phyloP scores from a whole-genome alignment of 2,329 filamentous ascomycete genomes.

The Periconia macrospinosa region DNA sequence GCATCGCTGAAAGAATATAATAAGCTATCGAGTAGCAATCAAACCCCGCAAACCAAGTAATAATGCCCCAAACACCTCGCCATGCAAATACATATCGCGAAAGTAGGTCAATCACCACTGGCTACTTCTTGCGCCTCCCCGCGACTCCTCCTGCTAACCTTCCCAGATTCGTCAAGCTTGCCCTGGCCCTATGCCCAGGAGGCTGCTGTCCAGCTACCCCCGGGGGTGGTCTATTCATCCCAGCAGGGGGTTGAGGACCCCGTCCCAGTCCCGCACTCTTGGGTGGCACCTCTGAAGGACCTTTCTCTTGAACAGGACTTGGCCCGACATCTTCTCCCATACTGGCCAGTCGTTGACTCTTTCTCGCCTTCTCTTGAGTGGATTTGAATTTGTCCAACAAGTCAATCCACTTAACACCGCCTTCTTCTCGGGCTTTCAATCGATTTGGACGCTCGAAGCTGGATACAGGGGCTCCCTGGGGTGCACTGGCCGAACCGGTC shows the following conservation, averaged over 20 bases:
- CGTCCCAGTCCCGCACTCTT: constrained; percentile 23
- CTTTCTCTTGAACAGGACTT: constrained; percentile 31
- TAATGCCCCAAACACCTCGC: constrained; percentile 14
- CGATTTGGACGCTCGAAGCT: constrained; percentile 64
- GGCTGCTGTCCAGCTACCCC: constrained; percentile 13
- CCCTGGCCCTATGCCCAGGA: constrained; percentile 40
- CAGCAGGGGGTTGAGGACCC: constrained; percentile 24
- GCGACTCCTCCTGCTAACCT: constrained; percentile 47
- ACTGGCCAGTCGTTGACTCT: constrained; percentile 61
- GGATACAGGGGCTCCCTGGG: constrained; percentile 39
- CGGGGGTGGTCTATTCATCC: constrained; percentile 23
- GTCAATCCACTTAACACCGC: constrained; percentile 86
- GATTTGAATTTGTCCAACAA: constrained; percentile 91
- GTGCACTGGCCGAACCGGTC: constrained; percentile 37
- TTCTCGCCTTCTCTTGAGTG: constrained; percentile 83
- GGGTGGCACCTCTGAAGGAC: constrained; percentile 27
- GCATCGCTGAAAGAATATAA: constrained; percentile 40
- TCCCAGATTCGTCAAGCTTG: constrained; percentile 49
- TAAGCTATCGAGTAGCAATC: neutral
- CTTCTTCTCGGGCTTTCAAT: constrained; percentile 79
- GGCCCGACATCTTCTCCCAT: constrained; percentile 35
- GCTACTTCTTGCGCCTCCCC: constrained; percentile 41
- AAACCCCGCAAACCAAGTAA: neutral
- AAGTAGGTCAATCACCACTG: neutral
- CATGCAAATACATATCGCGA: constrained; percentile 21